Evolutionary conservation across 495 filamentous ascomycete genomes (phyloP), one percentile per base, ranked within the genome.

Genomic region (Aspergillus nidulans): DNA sequence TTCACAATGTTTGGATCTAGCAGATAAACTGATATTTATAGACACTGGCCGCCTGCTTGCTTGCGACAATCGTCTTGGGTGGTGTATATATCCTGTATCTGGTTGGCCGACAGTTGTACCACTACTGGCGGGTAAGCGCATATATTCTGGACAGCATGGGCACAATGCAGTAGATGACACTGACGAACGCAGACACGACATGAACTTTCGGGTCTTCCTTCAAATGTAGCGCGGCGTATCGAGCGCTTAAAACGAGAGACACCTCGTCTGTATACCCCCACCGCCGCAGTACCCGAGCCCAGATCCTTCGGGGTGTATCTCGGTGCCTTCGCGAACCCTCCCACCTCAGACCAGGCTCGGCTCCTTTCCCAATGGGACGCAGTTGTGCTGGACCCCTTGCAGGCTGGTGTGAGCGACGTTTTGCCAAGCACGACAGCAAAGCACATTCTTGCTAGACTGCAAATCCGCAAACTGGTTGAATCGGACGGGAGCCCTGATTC

Each of bases 301-400:
- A 57, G 53, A 50, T 52, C 59, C 0, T 78, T 77, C 60, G 77
- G 76, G 1, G 73, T 76, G 16, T 78, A 70, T 50, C 67, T 80
- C 7, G 77, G 77, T 2, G 38, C 49, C 15, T 63, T 80, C 12
- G 58, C 58, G 6, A 67, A 47, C 44, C 73, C 74, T 10, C 66
- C 68, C 1, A 69, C 68, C 0, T 24, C 56, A 10, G 53, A 68
- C 10, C 62, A 78, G 54, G 56, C 56, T 10, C 61, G 63, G 6
- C 44, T 77, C 4, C 61, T 80, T 1, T 61, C 65, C 24, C 70
- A 67, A 66, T 80, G 73, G 74, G 70, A 80, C 36, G 53, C 71
- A 19, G 44, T 77, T 24, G 63, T 76, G 4, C 57, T 78, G 23
- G 74, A 80, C 57, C 67, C 73, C 13, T 57, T 64, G 8, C 69